A percentile compares a stretch with the other conserved stretches of the same genome.
These are phyloP conservation scores for Mortierella sp. DNA, from an alignment of 371 early-diverging fungal genomes.

Conservation along the genomic window DNA sequence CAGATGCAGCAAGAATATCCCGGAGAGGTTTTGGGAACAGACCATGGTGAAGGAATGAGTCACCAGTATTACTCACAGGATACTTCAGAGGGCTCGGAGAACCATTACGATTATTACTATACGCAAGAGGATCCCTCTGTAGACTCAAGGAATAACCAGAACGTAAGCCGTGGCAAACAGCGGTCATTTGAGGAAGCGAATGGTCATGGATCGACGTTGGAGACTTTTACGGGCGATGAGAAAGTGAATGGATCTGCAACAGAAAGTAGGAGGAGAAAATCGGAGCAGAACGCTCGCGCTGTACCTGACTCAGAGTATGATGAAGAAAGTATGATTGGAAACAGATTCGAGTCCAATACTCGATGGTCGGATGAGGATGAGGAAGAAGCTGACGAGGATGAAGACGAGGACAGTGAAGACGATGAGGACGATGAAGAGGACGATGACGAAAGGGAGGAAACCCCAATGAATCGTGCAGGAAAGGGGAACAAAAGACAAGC, in stretches of 20 bases:
- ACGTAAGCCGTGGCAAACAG: background rate
- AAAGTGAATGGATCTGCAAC: slow-evolving; percentile 19
- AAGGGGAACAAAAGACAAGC: no score
- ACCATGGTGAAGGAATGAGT: no score
- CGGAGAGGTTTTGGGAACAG: no score
- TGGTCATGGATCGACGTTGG: no score
- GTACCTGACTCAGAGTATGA: slow-evolving; percentile 23
- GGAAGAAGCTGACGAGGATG: background rate
- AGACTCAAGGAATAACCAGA: no score
- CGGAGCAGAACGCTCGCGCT: slow-evolving; percentile 32
- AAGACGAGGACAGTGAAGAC: background rate
- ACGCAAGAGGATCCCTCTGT: no score
- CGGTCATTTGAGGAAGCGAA: background rate
- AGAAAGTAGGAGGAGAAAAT: slow-evolving; percentile 25
- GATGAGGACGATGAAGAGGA: background rate
- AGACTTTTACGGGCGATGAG: slow-evolving; percentile 11
- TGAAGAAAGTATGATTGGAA: slow-evolving; percentile 40
- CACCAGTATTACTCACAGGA: no score
- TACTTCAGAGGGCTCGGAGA: no score
- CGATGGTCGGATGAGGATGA: slow-evolving; percentile 28
- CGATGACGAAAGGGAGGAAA: background rate
- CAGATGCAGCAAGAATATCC: slow-evolving; percentile 6
- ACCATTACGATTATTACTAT: no score
- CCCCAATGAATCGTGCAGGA: no score
- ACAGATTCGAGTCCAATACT: slow-evolving; percentile 10